Evolutionary conservation across 805 yeast species (phyloP).

Genomic region (Wickerhamomyces sydowiorum): DNA sequence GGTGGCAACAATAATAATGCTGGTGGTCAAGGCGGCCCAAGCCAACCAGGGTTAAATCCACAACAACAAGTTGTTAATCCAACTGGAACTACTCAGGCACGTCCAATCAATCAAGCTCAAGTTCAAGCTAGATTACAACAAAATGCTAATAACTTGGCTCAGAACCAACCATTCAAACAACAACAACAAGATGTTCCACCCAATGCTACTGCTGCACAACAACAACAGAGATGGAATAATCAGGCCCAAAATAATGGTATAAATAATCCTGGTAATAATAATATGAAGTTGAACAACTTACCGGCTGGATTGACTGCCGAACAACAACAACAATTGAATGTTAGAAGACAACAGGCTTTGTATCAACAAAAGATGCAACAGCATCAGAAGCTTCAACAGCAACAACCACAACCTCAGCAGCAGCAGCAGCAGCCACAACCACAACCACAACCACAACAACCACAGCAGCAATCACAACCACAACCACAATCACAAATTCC

Average conservation of each 20-base stretch:
- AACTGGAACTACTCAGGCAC: background rate
- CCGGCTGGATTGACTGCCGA: conserved; percentile 5
- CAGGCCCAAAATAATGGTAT: background rate
- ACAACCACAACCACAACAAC: conserved; percentile 15
- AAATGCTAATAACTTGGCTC: background rate
- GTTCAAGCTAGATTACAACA: conserved; percentile 2
- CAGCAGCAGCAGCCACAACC: conserved; percentile 11
- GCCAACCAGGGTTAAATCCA: background rate
- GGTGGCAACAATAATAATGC: no score
- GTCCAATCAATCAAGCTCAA: conserved; percentile 2
- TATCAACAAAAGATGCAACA: conserved; percentile 6
- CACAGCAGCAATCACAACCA: conserved; percentile 16
- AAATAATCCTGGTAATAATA: background rate
- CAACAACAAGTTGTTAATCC: conserved; percentile 2
- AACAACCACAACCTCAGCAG: conserved; percentile 4
- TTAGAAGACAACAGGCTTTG: conserved; percentile 5
- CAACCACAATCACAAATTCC: conserved; percentile 9
- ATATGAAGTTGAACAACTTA: conserved; percentile 1
- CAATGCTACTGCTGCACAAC: background rate
- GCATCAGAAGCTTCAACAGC: conserved; percentile 6
- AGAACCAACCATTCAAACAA: background rate
- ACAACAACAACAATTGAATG: conserved; percentile 14
- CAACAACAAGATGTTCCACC: background rate
- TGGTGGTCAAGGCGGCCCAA: background rate
- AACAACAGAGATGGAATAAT: conserved; percentile 5